These are phyloP conservation scores for Salix koriyanagi DNA, from an alignment of 345 rosid species.

Conservation along the genomic window DNA sequence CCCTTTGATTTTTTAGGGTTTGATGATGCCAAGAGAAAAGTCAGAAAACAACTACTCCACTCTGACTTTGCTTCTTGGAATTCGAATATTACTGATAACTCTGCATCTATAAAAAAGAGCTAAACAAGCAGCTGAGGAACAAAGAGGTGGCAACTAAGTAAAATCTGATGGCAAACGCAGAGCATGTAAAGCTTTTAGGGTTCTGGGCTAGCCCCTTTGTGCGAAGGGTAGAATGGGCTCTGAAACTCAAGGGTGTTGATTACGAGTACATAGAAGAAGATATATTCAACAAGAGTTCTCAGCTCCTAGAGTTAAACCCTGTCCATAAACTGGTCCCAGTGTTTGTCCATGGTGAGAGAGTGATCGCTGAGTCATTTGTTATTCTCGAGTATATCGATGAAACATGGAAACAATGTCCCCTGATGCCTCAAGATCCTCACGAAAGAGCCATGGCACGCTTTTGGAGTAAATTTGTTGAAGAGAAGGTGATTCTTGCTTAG, in stretches of 20 bases:
- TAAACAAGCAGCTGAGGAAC: neutral
- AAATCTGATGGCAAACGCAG: neutral
- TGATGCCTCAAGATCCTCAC: constrained; percentile 38
- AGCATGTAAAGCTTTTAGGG: constrained; percentile 20
- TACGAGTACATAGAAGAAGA: constrained; percentile 24
- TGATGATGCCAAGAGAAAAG: too few relatives aligned
- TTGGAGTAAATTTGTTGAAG: constrained; percentile 35
- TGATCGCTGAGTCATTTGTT: constrained; percentile 11
- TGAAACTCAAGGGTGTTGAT: constrained; percentile 18
- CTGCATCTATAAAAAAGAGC: neutral
- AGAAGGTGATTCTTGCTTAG: constrained; percentile 17
- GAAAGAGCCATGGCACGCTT: constrained; percentile 34
- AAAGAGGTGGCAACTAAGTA: neutral
- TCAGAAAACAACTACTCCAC: too few relatives aligned
- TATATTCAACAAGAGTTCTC: constrained; percentile 13
- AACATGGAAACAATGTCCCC: constrained; percentile 29
- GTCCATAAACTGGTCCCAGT: constrained; percentile 14
- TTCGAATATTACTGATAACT: too few relatives aligned
- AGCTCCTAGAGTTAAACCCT: constrained; percentile 17
- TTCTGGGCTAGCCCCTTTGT: constrained; percentile 17
- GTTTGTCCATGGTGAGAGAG: constrained; percentile 15
- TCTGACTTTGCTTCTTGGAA: too few relatives aligned
- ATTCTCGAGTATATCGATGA: constrained; percentile 34
- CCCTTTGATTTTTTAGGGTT: too few relatives aligned
- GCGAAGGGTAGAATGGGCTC: constrained; percentile 13